These are phyloP conservation scores for Asterochloris erici DNA, from an alignment of 139 green algal species.

Conservation along the genomic window DNA sequence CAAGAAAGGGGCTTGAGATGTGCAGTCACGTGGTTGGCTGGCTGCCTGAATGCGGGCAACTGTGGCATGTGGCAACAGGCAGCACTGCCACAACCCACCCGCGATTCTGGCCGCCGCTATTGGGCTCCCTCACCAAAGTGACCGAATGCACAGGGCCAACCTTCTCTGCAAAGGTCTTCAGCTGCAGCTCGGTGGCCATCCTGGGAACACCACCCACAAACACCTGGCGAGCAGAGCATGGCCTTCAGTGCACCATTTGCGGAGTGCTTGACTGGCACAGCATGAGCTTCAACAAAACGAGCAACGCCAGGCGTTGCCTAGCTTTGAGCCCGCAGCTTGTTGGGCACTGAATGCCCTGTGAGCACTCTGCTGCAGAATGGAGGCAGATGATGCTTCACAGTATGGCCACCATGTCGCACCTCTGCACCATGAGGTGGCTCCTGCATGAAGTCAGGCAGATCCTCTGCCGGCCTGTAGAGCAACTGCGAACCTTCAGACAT, in stretches of 20 bases:
- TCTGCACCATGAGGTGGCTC: conserved; percentile 24
- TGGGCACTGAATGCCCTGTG: background rate
- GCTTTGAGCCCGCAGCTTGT: conserved; percentile 7
- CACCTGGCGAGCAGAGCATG: conserved; percentile 43
- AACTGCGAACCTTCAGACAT: background rate
- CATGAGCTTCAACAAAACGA: background rate
- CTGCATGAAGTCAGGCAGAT: conserved; percentile 13
- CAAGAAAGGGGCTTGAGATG: too few relatives aligned
- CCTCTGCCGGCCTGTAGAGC: background rate
- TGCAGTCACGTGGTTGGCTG: too few relatives aligned
- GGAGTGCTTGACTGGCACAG: background rate
- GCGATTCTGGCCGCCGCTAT: conserved; percentile 58
- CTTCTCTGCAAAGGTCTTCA: conserved; percentile 39
- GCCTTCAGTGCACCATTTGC: background rate
- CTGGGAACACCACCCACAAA: conserved; percentile 70
- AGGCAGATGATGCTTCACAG: background rate
- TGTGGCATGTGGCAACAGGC: too few relatives aligned
- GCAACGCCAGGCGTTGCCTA: conserved; percentile 19
- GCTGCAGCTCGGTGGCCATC: conserved; percentile 53
- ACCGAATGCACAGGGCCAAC: conserved; percentile 38
- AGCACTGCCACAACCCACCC: conserved; percentile 34
- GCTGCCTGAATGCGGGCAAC: too few relatives aligned
- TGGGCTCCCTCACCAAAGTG: conserved; percentile 48
- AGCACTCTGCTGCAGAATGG: background rate
- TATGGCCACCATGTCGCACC: background rate